phyloP scores from a whole-genome alignment of 78 protist genomes.

The Dictyostelium brefeldianum region DNA sequence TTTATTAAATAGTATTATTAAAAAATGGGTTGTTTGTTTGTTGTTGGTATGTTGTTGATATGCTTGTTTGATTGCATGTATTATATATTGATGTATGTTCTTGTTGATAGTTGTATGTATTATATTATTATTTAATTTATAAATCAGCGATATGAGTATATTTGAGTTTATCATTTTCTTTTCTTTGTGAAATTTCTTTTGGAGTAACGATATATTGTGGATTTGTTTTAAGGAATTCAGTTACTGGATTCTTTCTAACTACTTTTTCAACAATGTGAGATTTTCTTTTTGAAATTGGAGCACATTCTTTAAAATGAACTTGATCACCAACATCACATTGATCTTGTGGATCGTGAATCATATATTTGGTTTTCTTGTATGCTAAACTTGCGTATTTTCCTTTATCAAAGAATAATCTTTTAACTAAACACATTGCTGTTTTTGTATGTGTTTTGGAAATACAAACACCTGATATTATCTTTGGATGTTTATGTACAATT shows the following conservation, averaged over 20 bases:
- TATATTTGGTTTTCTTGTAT: constrained; percentile 39
- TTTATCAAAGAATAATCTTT: constrained; percentile 33
- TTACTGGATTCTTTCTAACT: constrained; percentile 11
- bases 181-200: constrained; percentile 27
- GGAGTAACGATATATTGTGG: constrained; percentile 67
- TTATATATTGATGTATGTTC: not conserved
- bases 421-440: constrained; percentile 66
- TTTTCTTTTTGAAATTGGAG: constrained; percentile 71
- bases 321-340: constrained; percentile 49
- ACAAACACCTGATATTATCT: constrained; percentile 31
- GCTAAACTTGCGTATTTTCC: constrained; percentile 44
- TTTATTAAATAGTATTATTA: too few species aligned
- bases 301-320: constrained; percentile 52
- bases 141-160: constrained; percentile 45
- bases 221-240: constrained; percentile 38
- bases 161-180: constrained; percentile 41
- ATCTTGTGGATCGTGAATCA: constrained; percentile 76
- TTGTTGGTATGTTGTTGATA: not conserved
- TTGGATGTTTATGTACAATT: constrained; percentile 17
- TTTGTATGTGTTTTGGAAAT: constrained; percentile 75
- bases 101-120: too few species aligned
- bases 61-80: not conserved
- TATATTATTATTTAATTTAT: not conserved
- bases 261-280: constrained; percentile 16
- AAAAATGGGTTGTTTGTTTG: too few species aligned